Evolutionary conservation across 805 yeast species (phyloP).

Genomic region (Saturnispora hagleri): DNA sequence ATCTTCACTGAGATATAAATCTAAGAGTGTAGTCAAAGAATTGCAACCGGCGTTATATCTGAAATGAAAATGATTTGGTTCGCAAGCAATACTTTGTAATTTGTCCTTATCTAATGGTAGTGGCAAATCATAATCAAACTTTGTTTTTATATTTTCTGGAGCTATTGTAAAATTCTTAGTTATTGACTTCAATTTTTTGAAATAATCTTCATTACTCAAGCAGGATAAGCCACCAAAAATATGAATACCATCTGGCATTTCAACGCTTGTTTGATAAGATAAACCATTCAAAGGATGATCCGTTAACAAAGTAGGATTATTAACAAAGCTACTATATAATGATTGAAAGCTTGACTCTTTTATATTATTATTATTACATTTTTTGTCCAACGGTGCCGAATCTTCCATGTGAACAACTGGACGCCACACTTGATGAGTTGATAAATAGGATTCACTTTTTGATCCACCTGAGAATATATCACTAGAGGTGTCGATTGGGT

Average conservation of each 20-base stretch:
- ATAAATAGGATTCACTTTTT: not conserved
- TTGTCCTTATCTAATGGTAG: conserved; percentile 36
- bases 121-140: conserved; percentile 32
- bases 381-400: not conserved
- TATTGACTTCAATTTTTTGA: conserved; percentile 16
- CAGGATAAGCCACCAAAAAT: conserved; percentile 38
- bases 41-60: conserved; percentile 33
- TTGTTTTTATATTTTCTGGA: conserved; percentile 24
- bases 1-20: conserved; percentile 6
- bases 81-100: conserved; percentile 34
- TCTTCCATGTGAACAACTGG: conserved; percentile 3
- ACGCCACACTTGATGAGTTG: conserved; percentile 10
- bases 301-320: conserved; percentile 31
- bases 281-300: conserved; percentile 34
- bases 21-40: conserved; percentile 22
- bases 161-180: conserved; percentile 28
- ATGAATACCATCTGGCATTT: conserved; percentile 30
- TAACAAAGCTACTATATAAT: conserved; percentile 17
- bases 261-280: conserved; percentile 35
- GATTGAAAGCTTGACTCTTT: conserved; percentile 8
- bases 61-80: conserved; percentile 31
- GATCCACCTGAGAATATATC: conserved; percentile 1
- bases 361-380: not conserved
- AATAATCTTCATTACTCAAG: conserved; percentile 19
- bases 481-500: not conserved